phyloP scores from a whole-genome alignment of 306 rosid genomes.

The Cicer cuneatum region DNA sequence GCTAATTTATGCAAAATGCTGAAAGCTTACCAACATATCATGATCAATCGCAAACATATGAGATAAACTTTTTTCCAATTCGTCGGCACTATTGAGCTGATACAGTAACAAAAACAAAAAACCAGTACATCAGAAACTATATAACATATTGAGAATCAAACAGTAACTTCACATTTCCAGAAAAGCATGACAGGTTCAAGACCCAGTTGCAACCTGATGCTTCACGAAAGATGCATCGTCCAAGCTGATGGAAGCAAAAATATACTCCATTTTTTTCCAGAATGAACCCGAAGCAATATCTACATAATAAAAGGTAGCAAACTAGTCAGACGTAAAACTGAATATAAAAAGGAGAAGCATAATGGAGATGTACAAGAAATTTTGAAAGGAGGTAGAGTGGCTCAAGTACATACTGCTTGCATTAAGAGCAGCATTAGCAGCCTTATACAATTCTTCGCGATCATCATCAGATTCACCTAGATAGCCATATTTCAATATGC shows the following conservation, averaged over 20 bases:
- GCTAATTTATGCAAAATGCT: conserved; percentile 31
- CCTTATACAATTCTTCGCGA: conserved; percentile 71
- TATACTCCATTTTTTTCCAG: conserved; percentile 78
- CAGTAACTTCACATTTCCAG: conserved; percentile 16
- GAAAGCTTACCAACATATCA: conserved; percentile 61
- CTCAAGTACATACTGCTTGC: conserved; percentile 73
- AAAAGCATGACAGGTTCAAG: conserved; percentile 28
- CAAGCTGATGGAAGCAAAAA: conserved; percentile 68
- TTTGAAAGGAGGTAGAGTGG: conserved; percentile 22
- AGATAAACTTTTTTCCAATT: conserved; percentile 65
- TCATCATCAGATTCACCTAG: conserved; percentile 89
- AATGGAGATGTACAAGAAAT: conserved; percentile 8
- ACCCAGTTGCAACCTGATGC: conserved; percentile 69
- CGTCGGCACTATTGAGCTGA: conserved; percentile 75
- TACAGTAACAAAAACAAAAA: conserved; percentile 37
- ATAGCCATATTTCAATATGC: conserved; percentile 44
- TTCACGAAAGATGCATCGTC: conserved; percentile 76
- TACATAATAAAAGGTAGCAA: conserved; percentile 50
- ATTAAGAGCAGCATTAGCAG: conserved; percentile 72
- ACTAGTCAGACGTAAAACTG: conserved; percentile 43
- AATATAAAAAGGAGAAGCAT: conserved; percentile 23
- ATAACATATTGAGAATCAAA: conserved; percentile 34
- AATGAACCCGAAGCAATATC: conserved; percentile 74
- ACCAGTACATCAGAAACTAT: conserved; percentile 43
- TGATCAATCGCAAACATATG: conserved; percentile 63